A percentile compares a stretch with the other conserved stretches of the same genome.
phyloP scores from a whole-genome alignment of 2,329 filamentous ascomycete species.

The Paecilomyces dactylethromorphus region DNA sequence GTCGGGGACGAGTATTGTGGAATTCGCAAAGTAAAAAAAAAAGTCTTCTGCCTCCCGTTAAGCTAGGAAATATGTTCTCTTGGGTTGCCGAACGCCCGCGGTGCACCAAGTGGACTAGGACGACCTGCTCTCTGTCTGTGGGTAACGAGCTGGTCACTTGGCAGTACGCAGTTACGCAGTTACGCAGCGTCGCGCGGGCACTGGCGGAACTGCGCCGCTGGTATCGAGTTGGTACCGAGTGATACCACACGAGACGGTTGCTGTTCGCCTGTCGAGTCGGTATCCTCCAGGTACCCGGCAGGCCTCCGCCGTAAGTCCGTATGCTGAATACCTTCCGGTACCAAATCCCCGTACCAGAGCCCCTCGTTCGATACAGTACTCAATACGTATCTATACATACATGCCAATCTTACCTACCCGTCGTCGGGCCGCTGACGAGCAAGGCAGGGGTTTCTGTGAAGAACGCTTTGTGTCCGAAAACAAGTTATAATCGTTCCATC shows the following conservation, averaged over 20 bases:
- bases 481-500: background rate
- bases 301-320: background rate
- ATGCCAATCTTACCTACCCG: background rate
- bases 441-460: background rate
- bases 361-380: background rate
- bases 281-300: background rate
- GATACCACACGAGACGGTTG: background rate
- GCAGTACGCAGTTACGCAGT: background rate
- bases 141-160: constrained; percentile 6
- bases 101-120: constrained; percentile 7
- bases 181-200: background rate
- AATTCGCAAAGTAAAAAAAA: constrained; percentile 8
- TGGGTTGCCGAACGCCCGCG: constrained; percentile 15
- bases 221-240: background rate
- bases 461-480: background rate
- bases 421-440: background rate
- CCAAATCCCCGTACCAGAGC: background rate
- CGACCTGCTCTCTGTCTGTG: constrained; percentile 20
- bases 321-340: background rate
- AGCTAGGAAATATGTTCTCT: constrained; percentile 6
- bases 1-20: constrained; percentile 9
- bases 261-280: background rate
- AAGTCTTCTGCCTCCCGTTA: constrained; percentile 7
- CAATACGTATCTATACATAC: background rate
- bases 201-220: background rate